phyloP scores from a whole-genome alignment of 805 yeast genomes.

The Hanseniaspora nectarophila region DNA sequence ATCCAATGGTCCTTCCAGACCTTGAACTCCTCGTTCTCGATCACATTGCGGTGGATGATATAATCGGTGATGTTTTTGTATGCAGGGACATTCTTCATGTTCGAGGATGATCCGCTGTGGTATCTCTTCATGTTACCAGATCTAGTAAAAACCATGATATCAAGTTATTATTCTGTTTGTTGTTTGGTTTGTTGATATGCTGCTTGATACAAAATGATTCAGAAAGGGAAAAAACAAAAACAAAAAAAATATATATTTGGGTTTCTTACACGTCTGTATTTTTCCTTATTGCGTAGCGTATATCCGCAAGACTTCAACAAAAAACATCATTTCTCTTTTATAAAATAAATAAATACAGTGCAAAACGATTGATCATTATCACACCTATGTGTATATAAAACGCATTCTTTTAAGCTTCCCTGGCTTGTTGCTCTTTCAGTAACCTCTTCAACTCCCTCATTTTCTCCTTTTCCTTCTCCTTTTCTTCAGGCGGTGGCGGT shows the following conservation, averaged over 20 bases:
- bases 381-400: background rate
- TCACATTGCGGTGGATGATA: conserved; percentile 10
- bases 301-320: no score
- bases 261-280: no score
- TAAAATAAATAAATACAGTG: background rate
- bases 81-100: conserved; percentile 8
- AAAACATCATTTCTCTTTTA: no score
- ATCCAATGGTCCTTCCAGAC: conserved; percentile 13
- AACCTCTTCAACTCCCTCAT: conserved; percentile 11
- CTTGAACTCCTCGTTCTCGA: conserved; percentile 13
- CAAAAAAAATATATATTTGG: no score
- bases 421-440: conserved; percentile 9
- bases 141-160: conserved; percentile 11
- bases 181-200: background rate
- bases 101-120: background rate
- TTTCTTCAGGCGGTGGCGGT: conserved; percentile 14
- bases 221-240: no score
- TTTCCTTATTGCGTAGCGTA: no score
- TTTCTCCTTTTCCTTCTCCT: conserved; percentile 12
- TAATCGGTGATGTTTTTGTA: conserved; percentile 7
- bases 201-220: no score
- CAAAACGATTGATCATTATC: background rate
- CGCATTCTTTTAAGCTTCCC: no score
- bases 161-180: no score
- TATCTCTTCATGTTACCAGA: conserved; percentile 8